phyloP scores from a whole-genome alignment of 2,329 filamentous ascomycete species.

The Sporothrix pseudoabietina region DNA sequence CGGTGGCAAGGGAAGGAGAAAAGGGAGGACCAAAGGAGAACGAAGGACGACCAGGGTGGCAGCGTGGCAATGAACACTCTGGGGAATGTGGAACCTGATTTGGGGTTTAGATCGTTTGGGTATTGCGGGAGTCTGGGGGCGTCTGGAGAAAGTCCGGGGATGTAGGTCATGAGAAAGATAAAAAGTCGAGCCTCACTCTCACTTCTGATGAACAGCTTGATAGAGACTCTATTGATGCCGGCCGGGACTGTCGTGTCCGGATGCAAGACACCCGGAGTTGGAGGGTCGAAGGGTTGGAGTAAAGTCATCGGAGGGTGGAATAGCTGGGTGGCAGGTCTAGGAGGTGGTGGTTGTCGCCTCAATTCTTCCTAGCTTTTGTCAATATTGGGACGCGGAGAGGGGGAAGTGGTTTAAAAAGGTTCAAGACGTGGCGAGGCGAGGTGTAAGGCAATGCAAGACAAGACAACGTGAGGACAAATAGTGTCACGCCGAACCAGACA shows the following conservation, averaged over 20 bases:
- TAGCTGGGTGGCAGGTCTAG: background rate
- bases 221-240: background rate
- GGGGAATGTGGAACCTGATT: conserved; percentile 19
- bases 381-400: conserved; percentile 3
- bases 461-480: background rate
- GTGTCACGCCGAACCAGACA: background rate
- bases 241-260: background rate
- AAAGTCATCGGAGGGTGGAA: background rate
- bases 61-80: background rate
- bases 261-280: conserved; percentile 1
- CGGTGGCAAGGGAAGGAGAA: background rate
- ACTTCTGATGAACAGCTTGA: background rate
- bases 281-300: background rate
- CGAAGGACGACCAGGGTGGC: background rate
- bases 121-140: background rate
- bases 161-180: background rate
- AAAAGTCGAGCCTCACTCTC: background rate
- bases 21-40: background rate
- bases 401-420: background rate
- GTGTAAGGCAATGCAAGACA: background rate
- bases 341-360: conserved; percentile 22
- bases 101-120: background rate
- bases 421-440: background rate
- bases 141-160: background rate
- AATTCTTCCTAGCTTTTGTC: conserved; percentile 28